Base-by-base conservation (phyloP, 495 filamentous ascomycete genomes). In the Eremomyces bilateralis region DNA sequence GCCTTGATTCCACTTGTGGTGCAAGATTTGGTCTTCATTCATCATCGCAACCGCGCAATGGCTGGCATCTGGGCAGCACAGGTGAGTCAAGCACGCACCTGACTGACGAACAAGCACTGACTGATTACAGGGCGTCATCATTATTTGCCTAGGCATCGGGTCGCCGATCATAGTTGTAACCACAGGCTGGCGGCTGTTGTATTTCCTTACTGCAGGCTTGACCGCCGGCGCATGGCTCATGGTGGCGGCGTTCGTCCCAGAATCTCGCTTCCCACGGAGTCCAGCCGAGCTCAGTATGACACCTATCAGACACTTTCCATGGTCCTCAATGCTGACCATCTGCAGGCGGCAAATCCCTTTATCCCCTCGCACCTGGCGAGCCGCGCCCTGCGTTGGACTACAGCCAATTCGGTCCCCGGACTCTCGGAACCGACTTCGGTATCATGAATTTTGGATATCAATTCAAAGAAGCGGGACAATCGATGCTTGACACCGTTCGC, bases 21-120 rank as follows among this genome's bases (percentile, higher is more conserved):
- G 16, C 48, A 48, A 32, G 48, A 51, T 35, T 38, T 48, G 18
- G 40, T 45, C 8, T 51, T 48, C 29, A 43, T 51, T 10, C 45
- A 48, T 32, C 38, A 48, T 35, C 36, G 45, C 20, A 51, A 51
- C 33, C 42, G 34, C 24, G 45, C 45, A 16, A 48, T 48, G 33
- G 36, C 41, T 4, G 38, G 40, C 24, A 35, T 48, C 16, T 38
- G 43, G 34, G 39, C 42, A n/a, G 41, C 38, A 29, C 45, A n/a
- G n/a, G n/a, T n/a, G n/a, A n/a, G n/a, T n/a, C n/a, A n/a, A n/a
- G n/a, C n/a, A n/a, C n/a, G n/a, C n/a, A n/a, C n/a, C n/a, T n/a
- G n/a, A n/a, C n/a, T n/a, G n/a, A n/a, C n/a, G n/a, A n/a, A n/a
- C n/a, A n/a, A n/a, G n/a, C n/a, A n/a, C n/a, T n/a, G n/a, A n/a